Base-by-base conservation (phyloP, 2,329 filamentous ascomycete genomes). In the Talaromyces verruculosus region DNA sequence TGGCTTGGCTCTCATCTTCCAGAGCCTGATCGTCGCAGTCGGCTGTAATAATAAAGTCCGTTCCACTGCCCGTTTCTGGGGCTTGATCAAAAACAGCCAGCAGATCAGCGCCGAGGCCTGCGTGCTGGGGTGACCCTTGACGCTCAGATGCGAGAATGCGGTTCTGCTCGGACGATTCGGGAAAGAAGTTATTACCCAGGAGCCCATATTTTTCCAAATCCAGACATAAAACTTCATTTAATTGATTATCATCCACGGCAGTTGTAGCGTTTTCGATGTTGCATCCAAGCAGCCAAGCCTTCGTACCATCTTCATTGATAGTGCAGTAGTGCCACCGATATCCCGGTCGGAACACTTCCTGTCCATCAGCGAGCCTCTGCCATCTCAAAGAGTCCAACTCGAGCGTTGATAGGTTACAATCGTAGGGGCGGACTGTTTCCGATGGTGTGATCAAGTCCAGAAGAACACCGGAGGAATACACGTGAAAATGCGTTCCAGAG, bases 301-400 rank as follows among this genome's bases (percentile, higher is more conserved):
- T 97, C 6, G 95, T 97, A 5, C 94, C 94, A 72, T 96, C 92
- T 67, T 95, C 89, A 75, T 97, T 96, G 79, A 97, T 91, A 2
- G 93, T 96, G 77, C 95, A 98, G 76, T 99, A 99, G 77, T 98
- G 94, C 95, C 95, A 99, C 67, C 94, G 88, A 77, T 95, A 98
- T n/a, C 91, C 92, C 0, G 88, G 83, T 71, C 91, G 91, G 80
- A 97, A 99, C 39, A 99, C 89, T 75, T 99, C 95, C 60, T 92
- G 90, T 3, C 95, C 95, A 73, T 97, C 94, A 1, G 94, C 95
- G 19, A 99, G 84, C 75, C 93, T 96, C 77, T 97, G 93, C 95
- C 95, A 99, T 58, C 93, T 89, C 60, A 98, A 81, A 0, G 91
- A 90, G 66, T 91, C 90, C 11, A 99, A 83, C 72, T 99, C 95